Percentiles rank a stretch among this genome's conserved stretches.
Evolutionary conservation across 352 stramenopile genomes (phyloP).

Genomic region (Peronospora destructor): DNA sequence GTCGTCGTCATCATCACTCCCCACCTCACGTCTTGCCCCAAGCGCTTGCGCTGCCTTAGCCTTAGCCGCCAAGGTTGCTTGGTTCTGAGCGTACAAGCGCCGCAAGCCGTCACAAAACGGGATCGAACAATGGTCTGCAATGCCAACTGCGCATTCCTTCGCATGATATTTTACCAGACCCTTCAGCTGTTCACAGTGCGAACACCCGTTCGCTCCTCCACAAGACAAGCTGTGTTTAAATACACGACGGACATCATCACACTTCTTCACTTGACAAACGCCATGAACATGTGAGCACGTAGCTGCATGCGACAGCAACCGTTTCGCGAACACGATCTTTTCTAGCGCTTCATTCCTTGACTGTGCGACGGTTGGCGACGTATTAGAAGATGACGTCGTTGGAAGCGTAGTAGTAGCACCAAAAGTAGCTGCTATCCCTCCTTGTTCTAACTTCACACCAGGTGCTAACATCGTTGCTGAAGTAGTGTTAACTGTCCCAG

Average conservation of each 20-base stretch:
- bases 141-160: constrained; percentile 58
- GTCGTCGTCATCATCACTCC: no score
- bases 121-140: constrained; percentile 71
- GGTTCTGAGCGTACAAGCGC: constrained; percentile 44
- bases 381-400: no score
- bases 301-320: constrained; percentile 69
- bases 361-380: no score
- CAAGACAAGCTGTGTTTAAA: constrained; percentile 84
- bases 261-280: constrained; percentile 80
- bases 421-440: neutral
- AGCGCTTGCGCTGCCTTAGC: constrained; percentile 21
- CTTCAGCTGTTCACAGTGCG: constrained; percentile 76
- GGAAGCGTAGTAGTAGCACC: no score
- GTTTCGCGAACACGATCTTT: constrained; percentile 40
- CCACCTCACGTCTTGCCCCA: constrained; percentile 33
- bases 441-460: constrained; percentile 32
- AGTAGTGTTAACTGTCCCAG: constrained; percentile 10
- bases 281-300: constrained; percentile 52
- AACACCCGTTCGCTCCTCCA: constrained; percentile 54
- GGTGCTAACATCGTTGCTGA: constrained; percentile 3
- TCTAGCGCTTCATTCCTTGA: no score
- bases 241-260: constrained; percentile 75
- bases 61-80: constrained; percentile 32
- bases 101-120: constrained; percentile 76
- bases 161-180: constrained; percentile 81